Base-by-base conservation (phyloP, 805 yeast species). In the Wickerhamomyces chambardii region DNA sequence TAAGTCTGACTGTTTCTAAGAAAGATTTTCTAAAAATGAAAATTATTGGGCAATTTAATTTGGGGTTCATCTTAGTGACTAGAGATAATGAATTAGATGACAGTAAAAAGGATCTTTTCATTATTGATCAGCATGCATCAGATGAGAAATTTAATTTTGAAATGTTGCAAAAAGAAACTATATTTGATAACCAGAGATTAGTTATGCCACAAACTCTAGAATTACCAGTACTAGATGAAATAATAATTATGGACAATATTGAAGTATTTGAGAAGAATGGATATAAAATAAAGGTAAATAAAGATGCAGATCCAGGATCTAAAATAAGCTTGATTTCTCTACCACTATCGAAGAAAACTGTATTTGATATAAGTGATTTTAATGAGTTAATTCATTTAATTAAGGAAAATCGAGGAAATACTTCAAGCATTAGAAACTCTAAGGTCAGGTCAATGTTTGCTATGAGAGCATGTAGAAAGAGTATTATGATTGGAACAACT, bases 51-150 rank as follows among this genome's bases (percentile, higher is more conserved):
- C 98, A 92, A 58, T 92, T 92, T 61, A 92, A 92, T 54, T 59
- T 83, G n/a, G 98, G 97, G 0, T 92, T 92, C 47, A 85, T 92
- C n/a, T 53, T 89, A 15, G 92, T 84, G 0, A 69, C 73, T 3
- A 64, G 77, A 34, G 55, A 57, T n/a, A 50, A 53, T 3, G 46
- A 53, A 4, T 45, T 38, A 12, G 53, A 52, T n/a, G 55, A 58
- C 17, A 56, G 55, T 31, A 38, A 39, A 4, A 44, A 51, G 18
- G 86, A 86, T 50, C 47, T 90, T 24, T 89, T 92, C 48, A 89
- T 92, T 25, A 70, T 92, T 32, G 99, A 92, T 55, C 99, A 92
- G 56, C 99, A 92, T 61, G 98, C 98, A 1, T 84, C 95, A 44
- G 98, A 92, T 60, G 99, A 92, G 50, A 92, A 89, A 46, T 86